phyloP scores from a whole-genome alignment of 176 grass and related monocot species.

The Oryza punctata region DNA sequence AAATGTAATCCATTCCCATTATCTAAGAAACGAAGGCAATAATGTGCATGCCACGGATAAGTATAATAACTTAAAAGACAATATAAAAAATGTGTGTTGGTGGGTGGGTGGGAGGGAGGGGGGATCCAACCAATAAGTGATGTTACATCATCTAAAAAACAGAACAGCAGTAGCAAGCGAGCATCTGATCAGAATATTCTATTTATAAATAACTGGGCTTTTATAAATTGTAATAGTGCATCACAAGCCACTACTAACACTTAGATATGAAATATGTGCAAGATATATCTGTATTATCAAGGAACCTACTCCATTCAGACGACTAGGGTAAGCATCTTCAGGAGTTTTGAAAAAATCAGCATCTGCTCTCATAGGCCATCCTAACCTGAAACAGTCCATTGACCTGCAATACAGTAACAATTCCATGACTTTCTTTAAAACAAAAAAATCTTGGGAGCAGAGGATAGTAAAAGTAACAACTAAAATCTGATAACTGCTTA shows the following conservation, averaged over 20 bases:
- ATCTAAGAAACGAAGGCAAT: neutral
- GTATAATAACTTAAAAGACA: neutral
- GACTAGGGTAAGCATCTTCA: constrained; percentile 31
- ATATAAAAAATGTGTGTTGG: neutral
- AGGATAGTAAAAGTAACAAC: constrained; percentile 14
- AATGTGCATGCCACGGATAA: neutral
- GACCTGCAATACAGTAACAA: constrained; percentile 65
- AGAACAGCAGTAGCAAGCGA: neutral
- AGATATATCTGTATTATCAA: neutral
- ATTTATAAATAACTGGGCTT: neutral
- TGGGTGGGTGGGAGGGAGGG: no score
- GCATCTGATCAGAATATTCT: neutral
- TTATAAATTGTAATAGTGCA: constrained; percentile 12
- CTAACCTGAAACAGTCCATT: constrained; percentile 86
- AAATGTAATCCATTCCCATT: neutral
- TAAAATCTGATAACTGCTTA: constrained; percentile 29
- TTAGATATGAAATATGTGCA: constrained; percentile 7
- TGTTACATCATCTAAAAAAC: constrained; percentile 14
- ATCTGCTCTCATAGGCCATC: constrained; percentile 94
- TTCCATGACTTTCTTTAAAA: constrained; percentile 14
- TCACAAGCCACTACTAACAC: neutral
- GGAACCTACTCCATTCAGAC: constrained; percentile 58
- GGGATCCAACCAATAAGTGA: constrained; percentile 10
- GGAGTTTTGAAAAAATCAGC: constrained; percentile 90
- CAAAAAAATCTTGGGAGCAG: neutral